Evolutionary conservation across 345 rosid species (phyloP).

Genomic region (Boechera retrofracta): DNA sequence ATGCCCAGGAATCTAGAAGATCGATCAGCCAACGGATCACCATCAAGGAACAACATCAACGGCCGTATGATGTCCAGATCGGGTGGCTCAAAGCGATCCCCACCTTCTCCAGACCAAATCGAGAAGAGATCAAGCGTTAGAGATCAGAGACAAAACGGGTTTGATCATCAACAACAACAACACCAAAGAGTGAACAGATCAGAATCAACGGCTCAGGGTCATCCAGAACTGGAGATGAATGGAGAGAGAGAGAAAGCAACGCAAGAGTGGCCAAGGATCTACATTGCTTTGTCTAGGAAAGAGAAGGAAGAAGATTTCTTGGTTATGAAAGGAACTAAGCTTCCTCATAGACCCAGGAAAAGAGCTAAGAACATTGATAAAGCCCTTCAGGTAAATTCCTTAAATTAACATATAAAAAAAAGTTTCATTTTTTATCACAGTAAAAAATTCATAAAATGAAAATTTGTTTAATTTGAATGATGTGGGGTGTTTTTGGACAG

Average conservation of each 20-base stretch:
- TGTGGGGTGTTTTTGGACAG: conserved; percentile 48
- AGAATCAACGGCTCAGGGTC: conserved; percentile 47
- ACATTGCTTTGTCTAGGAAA: conserved; percentile 58
- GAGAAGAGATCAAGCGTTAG: conserved; percentile 52
- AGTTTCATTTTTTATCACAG: background rate
- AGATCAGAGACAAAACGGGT: conserved; percentile 56
- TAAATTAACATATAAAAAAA: background rate
- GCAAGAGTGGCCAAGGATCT: conserved; percentile 69
- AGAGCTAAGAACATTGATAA: conserved; percentile 70
- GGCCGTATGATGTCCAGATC: conserved; percentile 59
- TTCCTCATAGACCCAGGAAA: conserved; percentile 73
- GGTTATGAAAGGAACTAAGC: conserved; percentile 73
- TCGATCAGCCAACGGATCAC: conserved; percentile 58
- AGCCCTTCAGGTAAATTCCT: conserved; percentile 60
- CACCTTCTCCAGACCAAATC: conserved; percentile 55
- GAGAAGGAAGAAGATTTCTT: conserved; percentile 78
- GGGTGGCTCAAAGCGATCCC: conserved; percentile 52
- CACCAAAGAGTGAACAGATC: conserved; percentile 45
- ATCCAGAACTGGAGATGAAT: conserved; percentile 33
- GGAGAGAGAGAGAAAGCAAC: conserved; percentile 46
- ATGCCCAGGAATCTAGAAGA: conserved; percentile 70
- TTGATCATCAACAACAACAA: conserved; percentile 26
- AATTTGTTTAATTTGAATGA: conserved; percentile 12
- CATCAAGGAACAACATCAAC: conserved; percentile 49
- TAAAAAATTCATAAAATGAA: background rate